Evolutionary conservation across 257 asterid species (phyloP), one percentile per base, ranked within the genome.

Genomic region (Solanum chmielewskii): DNA sequence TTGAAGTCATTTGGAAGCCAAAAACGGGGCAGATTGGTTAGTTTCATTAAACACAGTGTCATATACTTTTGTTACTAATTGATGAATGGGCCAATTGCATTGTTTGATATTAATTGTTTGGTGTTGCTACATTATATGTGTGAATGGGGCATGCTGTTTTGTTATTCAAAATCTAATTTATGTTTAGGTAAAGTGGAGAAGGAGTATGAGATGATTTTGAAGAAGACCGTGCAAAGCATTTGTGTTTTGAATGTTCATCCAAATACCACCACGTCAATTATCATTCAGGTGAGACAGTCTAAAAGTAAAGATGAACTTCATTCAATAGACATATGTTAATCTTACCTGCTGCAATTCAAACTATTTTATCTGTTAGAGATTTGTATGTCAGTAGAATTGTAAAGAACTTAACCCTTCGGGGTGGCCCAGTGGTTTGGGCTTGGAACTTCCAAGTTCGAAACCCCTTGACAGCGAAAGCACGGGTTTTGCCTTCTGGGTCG

Each of bases 1-100:
- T 97, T 87, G 98, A 97, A 89, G 96, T 97, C 89, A 89, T 93
- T 87, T 97, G 98, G 99, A 97, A 97, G 91, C 97, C 98, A 42
- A 94, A 92, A 89, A 90, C 98, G 0, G 98, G 98, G 83, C 99
- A 93, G 90, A 90, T 89, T 83, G 99, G 99, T 97, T 86, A 87
- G 91, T 49, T 62, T 29, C 82, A 69, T 41, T 15, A 29, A 27
- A 44, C 13, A 62, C 25, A 44, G 18, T 77, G 64, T 29, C 20
- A 29, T 80, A 64, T 44, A 29, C 41, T 31, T 83, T 27, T 62
- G 18, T 49, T 21, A 44, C 62, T 37, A 87, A 68, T 59, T 42
- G 11, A 82, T 87, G 64, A 12, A 31, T 39, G 41, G 21, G 12
- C 33, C 23, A 78, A 80, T 80, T 80, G 27, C 42, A 62, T 0